Evolutionary conservation across 2,329 filamentous ascomycete species (phyloP).

Genomic region (Coniochaeta prunicola): DNA sequence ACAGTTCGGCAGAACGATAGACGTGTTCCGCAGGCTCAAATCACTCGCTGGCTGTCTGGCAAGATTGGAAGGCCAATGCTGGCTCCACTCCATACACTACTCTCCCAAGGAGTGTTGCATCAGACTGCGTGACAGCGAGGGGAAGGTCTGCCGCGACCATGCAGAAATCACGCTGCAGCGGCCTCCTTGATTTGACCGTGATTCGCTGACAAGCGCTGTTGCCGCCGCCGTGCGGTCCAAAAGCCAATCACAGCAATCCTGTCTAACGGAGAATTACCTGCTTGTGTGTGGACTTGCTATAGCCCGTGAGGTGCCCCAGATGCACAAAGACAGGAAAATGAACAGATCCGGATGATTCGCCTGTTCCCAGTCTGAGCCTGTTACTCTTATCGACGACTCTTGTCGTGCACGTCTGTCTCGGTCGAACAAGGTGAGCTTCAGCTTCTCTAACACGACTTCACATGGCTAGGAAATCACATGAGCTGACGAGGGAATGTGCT

Average conservation of each 20-base stretch:
- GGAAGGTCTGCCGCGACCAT: background rate
- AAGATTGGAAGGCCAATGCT: background rate
- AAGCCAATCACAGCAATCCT: background rate
- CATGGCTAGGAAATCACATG: too few relatives aligned
- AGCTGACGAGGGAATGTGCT: too few relatives aligned
- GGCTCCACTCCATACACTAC: background rate
- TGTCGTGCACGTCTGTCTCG: too few relatives aligned
- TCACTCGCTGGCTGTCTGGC: background rate
- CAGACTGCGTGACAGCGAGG: background rate
- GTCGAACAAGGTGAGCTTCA: too few relatives aligned
- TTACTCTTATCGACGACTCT: too few relatives aligned
- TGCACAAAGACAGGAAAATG: too few relatives aligned
- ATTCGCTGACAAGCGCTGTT: background rate
- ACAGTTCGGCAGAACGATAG: background rate
- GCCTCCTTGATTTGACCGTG: background rate
- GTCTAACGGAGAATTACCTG: too few relatives aligned
- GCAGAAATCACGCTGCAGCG: background rate
- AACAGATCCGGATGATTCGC: too few relatives aligned
- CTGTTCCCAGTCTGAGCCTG: too few relatives aligned
- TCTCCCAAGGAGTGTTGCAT: background rate
- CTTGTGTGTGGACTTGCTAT: too few relatives aligned
- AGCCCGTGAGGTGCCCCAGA: too few relatives aligned
- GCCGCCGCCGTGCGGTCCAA: background rate
- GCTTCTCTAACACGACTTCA: too few relatives aligned
- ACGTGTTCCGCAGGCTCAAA: background rate